These are phyloP conservation scores for Bryoglossum gracile DNA, from an alignment of 495 filamentous ascomycete species.

Conservation along the genomic window DNA sequence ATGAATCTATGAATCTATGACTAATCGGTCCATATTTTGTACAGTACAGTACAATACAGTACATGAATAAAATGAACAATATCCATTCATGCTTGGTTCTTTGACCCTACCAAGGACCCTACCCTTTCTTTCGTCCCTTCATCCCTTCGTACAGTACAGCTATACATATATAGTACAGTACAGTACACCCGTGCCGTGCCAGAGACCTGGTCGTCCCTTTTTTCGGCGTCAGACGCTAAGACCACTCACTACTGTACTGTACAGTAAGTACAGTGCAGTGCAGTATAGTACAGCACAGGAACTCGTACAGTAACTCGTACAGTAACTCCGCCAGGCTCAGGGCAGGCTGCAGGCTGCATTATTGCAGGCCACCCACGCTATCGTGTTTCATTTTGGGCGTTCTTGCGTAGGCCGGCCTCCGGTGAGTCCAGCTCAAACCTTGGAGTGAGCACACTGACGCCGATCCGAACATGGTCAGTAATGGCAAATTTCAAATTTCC, in stretches of 20 bases:
- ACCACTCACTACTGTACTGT: too few relatives aligned
- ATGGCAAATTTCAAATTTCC: conserved; percentile 24
- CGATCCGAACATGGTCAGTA: conserved; percentile 21
- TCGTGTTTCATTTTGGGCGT: conserved; percentile 25
- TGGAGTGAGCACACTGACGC: conserved; percentile 20
- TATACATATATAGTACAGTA: neutral
- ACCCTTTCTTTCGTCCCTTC: too few relatives aligned
- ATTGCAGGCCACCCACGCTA: conserved; percentile 22
- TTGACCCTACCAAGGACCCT: too few relatives aligned
- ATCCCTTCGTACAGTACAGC: neutral
- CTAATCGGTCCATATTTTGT: too few relatives aligned
- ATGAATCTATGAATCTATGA: too few relatives aligned
- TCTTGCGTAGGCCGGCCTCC: conserved; percentile 17
- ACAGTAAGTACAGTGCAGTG: too few relatives aligned
- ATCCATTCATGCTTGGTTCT: too few relatives aligned
- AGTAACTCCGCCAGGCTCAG: neutral
- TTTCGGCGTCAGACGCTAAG: conserved; percentile 10
- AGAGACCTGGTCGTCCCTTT: conserved; percentile 8
- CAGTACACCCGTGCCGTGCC: neutral
- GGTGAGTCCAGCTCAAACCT: conserved; percentile 15
- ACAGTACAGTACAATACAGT: too few relatives aligned
- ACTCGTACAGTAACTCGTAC: neutral
- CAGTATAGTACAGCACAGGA: too few relatives aligned
- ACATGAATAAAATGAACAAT: too few relatives aligned
- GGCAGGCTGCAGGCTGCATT: neutral